These are phyloP conservation scores for Yarrowia sp. DNA, from an alignment of 805 yeast species.

Conservation along the genomic window DNA sequence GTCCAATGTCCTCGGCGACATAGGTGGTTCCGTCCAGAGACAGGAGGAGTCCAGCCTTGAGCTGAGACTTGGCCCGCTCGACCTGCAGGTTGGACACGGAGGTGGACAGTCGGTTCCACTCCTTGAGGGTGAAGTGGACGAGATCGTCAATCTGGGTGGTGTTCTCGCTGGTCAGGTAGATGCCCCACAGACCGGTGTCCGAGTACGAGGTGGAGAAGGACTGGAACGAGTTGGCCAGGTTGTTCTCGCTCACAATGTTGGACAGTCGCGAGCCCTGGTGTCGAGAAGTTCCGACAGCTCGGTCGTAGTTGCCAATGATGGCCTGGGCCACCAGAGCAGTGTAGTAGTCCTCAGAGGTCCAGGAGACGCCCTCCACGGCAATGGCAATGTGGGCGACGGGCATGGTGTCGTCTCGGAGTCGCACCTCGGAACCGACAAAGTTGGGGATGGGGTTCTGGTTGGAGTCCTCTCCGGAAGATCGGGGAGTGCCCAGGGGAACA, in stretches of 20 bases:
- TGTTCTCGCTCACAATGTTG: slow-evolving; percentile 63
- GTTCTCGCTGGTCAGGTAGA: slow-evolving; percentile 85
- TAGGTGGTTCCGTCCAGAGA: slow-evolving; percentile 96
- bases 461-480: slow-evolving; percentile 63
- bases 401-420: slow-evolving; percentile 79
- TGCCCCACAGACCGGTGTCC: slow-evolving; percentile 98
- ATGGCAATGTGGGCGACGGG: slow-evolving; percentile 92
- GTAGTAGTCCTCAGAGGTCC: slow-evolving; percentile 96
- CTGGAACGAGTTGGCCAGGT: slow-evolving; percentile 91
- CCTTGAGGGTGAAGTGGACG: slow-evolving; percentile 76
- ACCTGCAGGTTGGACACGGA: slow-evolving; percentile 90
- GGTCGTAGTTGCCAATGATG: slow-evolving; percentile 96
- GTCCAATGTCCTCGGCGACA: slow-evolving; percentile 95
- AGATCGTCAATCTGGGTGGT: slow-evolving; percentile 68
- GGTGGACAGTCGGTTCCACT: slow-evolving; percentile 84
- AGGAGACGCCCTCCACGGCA: slow-evolving; percentile 97
- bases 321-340: slow-evolving; percentile 96
- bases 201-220: slow-evolving; percentile 96
- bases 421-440: slow-evolving; percentile 85
- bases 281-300: slow-evolving; percentile 83
- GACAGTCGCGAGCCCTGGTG: slow-evolving; percentile 88
- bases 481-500: slow-evolving; percentile 72
- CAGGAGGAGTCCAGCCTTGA: slow-evolving; percentile 87
- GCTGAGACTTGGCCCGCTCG: slow-evolving; percentile 91
- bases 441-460: slow-evolving; percentile 75